phyloP scores from a whole-genome alignment of 305 asterid species.

The Plantago coronopus region DNA sequence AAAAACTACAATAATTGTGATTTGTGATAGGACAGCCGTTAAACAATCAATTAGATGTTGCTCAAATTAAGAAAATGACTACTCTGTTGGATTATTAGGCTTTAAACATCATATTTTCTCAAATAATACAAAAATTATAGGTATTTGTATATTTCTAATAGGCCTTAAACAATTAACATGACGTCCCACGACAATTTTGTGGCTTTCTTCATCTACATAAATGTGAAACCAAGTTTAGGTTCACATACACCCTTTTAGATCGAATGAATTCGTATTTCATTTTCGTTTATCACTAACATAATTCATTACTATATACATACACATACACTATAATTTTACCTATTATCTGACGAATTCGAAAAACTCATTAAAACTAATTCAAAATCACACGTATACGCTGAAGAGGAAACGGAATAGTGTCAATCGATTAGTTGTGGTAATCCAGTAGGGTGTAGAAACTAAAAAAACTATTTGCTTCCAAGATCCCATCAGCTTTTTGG shows the following conservation, averaged over 20 bases:
- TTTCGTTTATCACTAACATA: no score
- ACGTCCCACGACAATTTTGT: slow-evolving; percentile 21
- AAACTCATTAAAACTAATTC: no score
- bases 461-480: slow-evolving; percentile 27
- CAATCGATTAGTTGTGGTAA: not conserved
- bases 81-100: slow-evolving; percentile 40
- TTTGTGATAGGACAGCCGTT: slow-evolving; percentile 16
- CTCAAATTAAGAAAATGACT: slow-evolving; percentile 28
- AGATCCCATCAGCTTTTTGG: slow-evolving; percentile 34
- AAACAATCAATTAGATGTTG: slow-evolving; percentile 28
- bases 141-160: slow-evolving; percentile 17
- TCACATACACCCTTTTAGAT: no score
- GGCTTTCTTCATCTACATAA: slow-evolving; percentile 25
- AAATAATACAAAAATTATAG: slow-evolving; percentile 5
- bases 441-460: not conserved
- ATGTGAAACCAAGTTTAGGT: slow-evolving; percentile 39
- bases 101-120: not conserved
- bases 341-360: no score
- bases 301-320: no score
- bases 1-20: slow-evolving; percentile 2
- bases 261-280: no score
- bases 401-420: no score
- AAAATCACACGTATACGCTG: no score
- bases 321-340: no score
- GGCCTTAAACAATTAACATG: slow-evolving; percentile 26